Conservation (phyloP, 495 filamentous ascomycete species). For the Saxophila tyrrhenica region DNA sequence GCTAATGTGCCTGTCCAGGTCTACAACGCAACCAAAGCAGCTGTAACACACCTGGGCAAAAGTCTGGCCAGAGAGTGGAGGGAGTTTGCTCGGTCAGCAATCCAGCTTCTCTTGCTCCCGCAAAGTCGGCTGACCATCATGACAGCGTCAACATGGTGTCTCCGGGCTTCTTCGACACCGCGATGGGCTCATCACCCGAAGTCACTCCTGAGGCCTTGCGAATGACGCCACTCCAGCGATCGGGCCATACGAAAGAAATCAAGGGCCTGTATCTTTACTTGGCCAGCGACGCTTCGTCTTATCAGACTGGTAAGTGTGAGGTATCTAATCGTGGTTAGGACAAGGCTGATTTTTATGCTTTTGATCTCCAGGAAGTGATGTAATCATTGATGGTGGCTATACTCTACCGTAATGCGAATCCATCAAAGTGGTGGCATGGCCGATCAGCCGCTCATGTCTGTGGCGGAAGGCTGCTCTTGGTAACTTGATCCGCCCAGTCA, state of each 20-base stretch:
- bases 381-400: slow-evolving; percentile 28
- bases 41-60: slow-evolving; percentile 25
- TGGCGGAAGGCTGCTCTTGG: too few relatives aligned
- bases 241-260: slow-evolving; percentile 30
- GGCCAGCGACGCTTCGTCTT: slow-evolving; percentile 25
- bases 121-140: neutral
- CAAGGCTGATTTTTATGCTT: too few relatives aligned
- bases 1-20: too few relatives aligned
- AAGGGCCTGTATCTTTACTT: slow-evolving; percentile 27
- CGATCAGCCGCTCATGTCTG: too few relatives aligned
- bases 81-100: slow-evolving; percentile 22
- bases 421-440: too few relatives aligned
- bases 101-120: neutral
- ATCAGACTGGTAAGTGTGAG: too few relatives aligned
- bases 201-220: slow-evolving; percentile 31
- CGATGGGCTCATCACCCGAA: slow-evolving; percentile 25
- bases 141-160: slow-evolving; percentile 12
- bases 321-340: too few relatives aligned
- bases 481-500: neutral
- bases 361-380: too few relatives aligned
- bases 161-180: slow-evolving; percentile 27
- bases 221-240: slow-evolving; percentile 26
- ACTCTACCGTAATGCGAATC: slow-evolving; percentile 23
- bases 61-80: slow-evolving; percentile 27
- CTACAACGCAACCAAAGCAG: slow-evolving; percentile 20